Evolutionary conservation across 441 rosid genomes (phyloP).

Genomic region (Biscutella laevigata): DNA sequence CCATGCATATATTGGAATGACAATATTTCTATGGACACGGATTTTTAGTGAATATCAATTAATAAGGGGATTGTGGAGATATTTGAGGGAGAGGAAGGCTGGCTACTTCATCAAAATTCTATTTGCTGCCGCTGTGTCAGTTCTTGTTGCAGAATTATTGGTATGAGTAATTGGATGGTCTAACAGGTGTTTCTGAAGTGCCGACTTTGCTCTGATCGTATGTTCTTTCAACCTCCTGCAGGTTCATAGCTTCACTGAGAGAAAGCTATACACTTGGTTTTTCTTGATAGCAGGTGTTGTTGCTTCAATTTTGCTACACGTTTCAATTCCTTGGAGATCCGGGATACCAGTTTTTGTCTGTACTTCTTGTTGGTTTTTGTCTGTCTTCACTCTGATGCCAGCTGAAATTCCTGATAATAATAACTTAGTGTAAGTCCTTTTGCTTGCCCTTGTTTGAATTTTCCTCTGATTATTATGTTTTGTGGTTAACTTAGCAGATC

Average conservation of each 20-base stretch:
- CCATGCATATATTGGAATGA: slow-evolving; percentile 80
- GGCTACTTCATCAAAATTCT: slow-evolving; percentile 46
- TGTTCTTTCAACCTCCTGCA: slow-evolving; percentile 34
- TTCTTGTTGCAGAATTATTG: slow-evolving; percentile 68
- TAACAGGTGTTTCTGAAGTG: slow-evolving; percentile 5
- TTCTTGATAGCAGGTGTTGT: slow-evolving; percentile 56
- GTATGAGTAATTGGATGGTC: slow-evolving; percentile 32
- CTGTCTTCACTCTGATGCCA: slow-evolving; percentile 84
- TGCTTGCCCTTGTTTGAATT: slow-evolving; percentile 8
- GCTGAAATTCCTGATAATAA: slow-evolving; percentile 96
- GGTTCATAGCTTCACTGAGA: slow-evolving; percentile 91
- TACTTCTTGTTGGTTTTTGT: slow-evolving; percentile 66
- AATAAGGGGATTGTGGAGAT: slow-evolving; percentile 53
- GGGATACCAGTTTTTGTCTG: slow-evolving; percentile 71
- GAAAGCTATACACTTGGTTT: slow-evolving; percentile 88
- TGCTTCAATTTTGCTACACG: slow-evolving; percentile 50
- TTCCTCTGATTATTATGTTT: slow-evolving; percentile 7
- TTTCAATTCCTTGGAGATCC: slow-evolving; percentile 68
- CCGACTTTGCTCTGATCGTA: slow-evolving; percentile 9
- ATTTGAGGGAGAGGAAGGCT: slow-evolving; percentile 39
- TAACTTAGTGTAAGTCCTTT: slow-evolving; percentile 63
- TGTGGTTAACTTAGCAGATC: slow-evolving; percentile 8
- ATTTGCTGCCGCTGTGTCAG: slow-evolving; percentile 40
- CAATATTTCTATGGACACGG: slow-evolving; percentile 78
- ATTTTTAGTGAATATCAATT: slow-evolving; percentile 56